Conservation (phyloP, 1,284 basidiomycete species). For the Bjerkandera adusta region DNA sequence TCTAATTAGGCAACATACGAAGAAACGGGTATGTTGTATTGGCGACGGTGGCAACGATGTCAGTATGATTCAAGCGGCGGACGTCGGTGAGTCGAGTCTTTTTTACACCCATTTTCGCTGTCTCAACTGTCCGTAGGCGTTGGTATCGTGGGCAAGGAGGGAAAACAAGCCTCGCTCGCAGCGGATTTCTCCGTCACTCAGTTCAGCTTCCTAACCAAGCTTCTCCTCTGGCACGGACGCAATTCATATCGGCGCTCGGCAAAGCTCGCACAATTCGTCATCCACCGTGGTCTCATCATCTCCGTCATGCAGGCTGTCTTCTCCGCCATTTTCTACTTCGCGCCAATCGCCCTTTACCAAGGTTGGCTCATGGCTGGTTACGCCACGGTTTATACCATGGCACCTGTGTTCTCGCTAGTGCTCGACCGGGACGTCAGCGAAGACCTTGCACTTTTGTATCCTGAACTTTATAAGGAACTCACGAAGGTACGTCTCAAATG, state of each 20-base stretch:
- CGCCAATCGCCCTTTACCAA: constrained; percentile 97
- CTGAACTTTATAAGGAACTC: constrained; percentile 96
- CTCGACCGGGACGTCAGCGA: constrained; percentile 96
- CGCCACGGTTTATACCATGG: constrained; percentile 98
- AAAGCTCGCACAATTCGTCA: constrained; percentile 98
- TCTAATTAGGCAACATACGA: constrained; percentile 86
- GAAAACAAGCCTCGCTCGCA: constrained; percentile 95
- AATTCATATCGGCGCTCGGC: constrained; percentile 98
- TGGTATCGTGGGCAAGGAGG: constrained; percentile 98
- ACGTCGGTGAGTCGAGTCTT: constrained; percentile 78
- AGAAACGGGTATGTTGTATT: constrained; percentile 97
- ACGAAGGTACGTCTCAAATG: constrained; percentile 67
- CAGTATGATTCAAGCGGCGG: constrained; percentile 94
- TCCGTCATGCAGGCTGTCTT: constrained; percentile 98
- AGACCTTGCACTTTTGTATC: constrained; percentile 93
- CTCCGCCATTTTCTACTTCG: constrained; percentile 97
- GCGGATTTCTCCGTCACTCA: constrained; percentile 98
- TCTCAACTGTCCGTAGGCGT: constrained; percentile 57
- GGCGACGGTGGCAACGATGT: constrained; percentile 96
- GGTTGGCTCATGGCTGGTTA: constrained; percentile 99
- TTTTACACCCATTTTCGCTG: not conserved
- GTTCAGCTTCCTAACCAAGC: constrained; percentile 92
- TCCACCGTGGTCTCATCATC: constrained; percentile 97
- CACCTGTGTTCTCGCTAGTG: constrained; percentile 96
- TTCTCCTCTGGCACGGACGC: constrained; percentile 95